Base-by-base conservation (phyloP, 2,329 filamentous ascomycete genomes). In the Colletotrichum trifolii region DNA sequence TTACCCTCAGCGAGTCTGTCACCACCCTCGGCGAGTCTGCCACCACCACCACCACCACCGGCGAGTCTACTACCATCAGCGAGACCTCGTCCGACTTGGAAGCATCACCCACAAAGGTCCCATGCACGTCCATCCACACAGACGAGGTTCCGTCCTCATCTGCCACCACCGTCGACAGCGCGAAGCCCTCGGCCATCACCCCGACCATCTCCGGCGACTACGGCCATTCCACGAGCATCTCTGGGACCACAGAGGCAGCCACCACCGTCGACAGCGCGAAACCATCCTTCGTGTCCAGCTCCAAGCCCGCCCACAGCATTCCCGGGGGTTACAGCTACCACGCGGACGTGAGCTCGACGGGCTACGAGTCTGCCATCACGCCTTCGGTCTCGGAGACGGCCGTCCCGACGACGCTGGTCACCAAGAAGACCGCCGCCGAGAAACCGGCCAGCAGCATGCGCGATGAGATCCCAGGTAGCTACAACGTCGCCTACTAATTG, bases 251-350 rank as follows among this genome's bases (percentile, higher is more conserved):
- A 5, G 25, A 62, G 50, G 7, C 12, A 47, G 56, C 42, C 8
- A 66, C 50, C 38, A 67, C 56, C 9, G 39, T 61, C 10, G 39
- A 45, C 1, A 57, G 58, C 46, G 58, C 58, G 1, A 25, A 58
- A 25, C 49, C 66, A 13, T 49, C 36, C 38, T 50, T 47, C 10
- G 36, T 45, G 25, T 25, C 25, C 25, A 25, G 25, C 25, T 25
- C 25, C 25, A 25, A 25, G 25, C 25, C 25, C 35, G 57, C 25
- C 7, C 33, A 47, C 1, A 17, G 46, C 17, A 34, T 39, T 12
- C 38, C 55, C 1, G 50, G 58, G 8, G 58, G n/a, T n/a, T 65
- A 65, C n/a, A 46, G 36, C 2, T 25, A 40, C 15, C 25, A 45
- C 12, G 17, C 50, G 6, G 40, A 57, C 4, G 25, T 25, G 25